A percentile compares a stretch with the other conserved stretches of the same genome.
Evolutionary conservation across 768 basidiomycete genomes (phyloP).

Genomic region (Mycena epipterygia): DNA sequence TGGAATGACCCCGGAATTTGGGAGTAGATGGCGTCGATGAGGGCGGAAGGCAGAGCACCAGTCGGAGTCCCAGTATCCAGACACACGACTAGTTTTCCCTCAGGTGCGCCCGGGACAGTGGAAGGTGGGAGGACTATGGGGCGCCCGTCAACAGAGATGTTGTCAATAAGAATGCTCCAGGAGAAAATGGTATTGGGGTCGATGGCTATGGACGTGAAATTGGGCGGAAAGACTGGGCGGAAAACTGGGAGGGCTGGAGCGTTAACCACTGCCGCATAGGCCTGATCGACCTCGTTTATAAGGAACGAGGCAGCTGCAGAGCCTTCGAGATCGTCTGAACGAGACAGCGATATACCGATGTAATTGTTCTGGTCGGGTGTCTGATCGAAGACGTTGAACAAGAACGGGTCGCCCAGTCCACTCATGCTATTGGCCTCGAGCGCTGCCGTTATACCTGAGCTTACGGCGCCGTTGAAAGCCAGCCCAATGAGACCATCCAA

Average conservation of each 20-base stretch:
- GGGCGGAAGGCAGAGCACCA: background rate
- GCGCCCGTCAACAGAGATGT: background rate
- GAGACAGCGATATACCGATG: constrained; percentile 3
- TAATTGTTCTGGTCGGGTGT: background rate
- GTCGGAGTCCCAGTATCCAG: background rate
- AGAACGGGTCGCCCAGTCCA: too few relatives aligned
- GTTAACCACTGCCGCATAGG: background rate
- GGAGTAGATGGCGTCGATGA: background rate
- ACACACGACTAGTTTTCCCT: background rate
- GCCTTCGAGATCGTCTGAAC: background rate
- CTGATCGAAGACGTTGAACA: constrained; percentile 9
- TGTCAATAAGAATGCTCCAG: background rate
- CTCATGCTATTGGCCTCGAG: background rate
- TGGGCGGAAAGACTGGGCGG: too few relatives aligned
- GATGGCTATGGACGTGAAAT: too few relatives aligned
- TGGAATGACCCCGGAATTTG: background rate
- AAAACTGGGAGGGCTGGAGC: background rate
- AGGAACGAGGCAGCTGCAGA: background rate
- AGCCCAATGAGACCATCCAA: background rate
- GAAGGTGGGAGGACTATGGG: background rate
- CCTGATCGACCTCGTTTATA: background rate
- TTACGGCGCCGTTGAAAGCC: background rate
- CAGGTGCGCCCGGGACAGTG: background rate
- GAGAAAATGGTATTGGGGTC: too few relatives aligned
- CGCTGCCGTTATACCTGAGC: too few relatives aligned